A percentile compares a stretch with the other conserved stretches of the same genome.
These are phyloP conservation scores for Paxillus ammoniavirescens DNA, from an alignment of 768 basidiomycete species.

Conservation along the genomic window DNA sequence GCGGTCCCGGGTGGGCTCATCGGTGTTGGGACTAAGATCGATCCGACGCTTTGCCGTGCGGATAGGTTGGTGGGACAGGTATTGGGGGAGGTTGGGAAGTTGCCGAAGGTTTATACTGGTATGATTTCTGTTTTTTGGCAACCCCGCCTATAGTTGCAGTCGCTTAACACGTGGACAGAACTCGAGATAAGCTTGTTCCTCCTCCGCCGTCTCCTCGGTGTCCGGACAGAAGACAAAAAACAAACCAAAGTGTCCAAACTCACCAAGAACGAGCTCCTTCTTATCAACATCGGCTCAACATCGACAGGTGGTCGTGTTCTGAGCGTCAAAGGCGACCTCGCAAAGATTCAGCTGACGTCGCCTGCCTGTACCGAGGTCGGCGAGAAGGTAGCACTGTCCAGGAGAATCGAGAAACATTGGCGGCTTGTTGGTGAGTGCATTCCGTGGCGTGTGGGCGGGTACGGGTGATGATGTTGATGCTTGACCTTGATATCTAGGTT, in stretches of 20 bases:
- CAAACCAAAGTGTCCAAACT: conserved; percentile 95
- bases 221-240: conserved; percentile 98
- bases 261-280: conserved; percentile 84
- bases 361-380: conserved; percentile 96
- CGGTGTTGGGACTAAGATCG: conserved; percentile 96
- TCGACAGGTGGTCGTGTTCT: conserved; percentile 95
- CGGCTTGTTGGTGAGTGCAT: conserved; percentile 80
- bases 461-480: not conserved
- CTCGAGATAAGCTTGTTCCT: conserved; percentile 93
- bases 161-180: conserved; percentile 42
- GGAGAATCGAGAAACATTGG: conserved; percentile 98
- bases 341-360: conserved; percentile 89
- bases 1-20: conserved; percentile 98
- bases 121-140: not conserved
- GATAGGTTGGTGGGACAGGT: conserved; percentile 98
- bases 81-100: conserved; percentile 88
- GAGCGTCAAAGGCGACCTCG: conserved; percentile 91
- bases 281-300: conserved; percentile 98
- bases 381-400: conserved; percentile 94
- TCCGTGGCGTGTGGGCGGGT: not conserved
- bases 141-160: too few relatives aligned
- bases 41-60: conserved; percentile 94
- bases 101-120: conserved; percentile 93
- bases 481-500: conserved; percentile 33
- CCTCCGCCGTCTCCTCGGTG: conserved; percentile 92